Percentiles rank a stretch among this genome's conserved stretches.
Conservation (phyloP, 768 basidiomycete genomes). For the Termitomyces sp. region DNA sequence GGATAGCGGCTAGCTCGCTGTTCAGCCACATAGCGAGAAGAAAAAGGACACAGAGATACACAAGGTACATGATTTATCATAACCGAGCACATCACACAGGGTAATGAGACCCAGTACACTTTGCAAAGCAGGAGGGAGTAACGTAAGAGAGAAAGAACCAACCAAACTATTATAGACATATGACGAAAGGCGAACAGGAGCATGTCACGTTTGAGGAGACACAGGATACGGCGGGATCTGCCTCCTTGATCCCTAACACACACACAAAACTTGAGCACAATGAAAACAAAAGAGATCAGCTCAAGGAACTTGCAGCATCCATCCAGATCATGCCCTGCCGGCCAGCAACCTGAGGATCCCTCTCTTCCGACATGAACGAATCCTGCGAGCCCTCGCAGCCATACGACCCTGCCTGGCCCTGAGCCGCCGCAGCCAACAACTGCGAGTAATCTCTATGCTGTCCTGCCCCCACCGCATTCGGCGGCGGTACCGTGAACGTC, state of each 20-base stretch:
- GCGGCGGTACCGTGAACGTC: slow-evolving; percentile 15
- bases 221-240: slow-evolving; percentile 11
- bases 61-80: slow-evolving; percentile 10
- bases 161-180: neutral
- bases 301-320: slow-evolving; percentile 33
- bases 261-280: neutral
- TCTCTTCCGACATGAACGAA: slow-evolving; percentile 67
- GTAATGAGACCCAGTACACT: neutral
- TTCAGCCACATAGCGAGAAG: neutral
- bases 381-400: slow-evolving; percentile 55
- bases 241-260: slow-evolving; percentile 12
- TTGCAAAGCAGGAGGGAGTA: neutral
- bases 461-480: slow-evolving; percentile 5
- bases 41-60: neutral
- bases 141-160: neutral
- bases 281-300: neutral
- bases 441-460: slow-evolving; percentile 42
- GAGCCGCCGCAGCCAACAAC: slow-evolving; percentile 53
- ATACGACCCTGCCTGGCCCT: slow-evolving; percentile 49
- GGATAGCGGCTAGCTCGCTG: neutral
- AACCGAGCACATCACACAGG: neutral
- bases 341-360: slow-evolving; percentile 31
- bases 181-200: neutral
- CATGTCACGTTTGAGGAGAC: slow-evolving; percentile 8
- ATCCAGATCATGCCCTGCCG: slow-evolving; percentile 32